Conservation (phyloP, 2,329 filamentous ascomycete species). For the Macroventuria anomochaeta region DNA sequence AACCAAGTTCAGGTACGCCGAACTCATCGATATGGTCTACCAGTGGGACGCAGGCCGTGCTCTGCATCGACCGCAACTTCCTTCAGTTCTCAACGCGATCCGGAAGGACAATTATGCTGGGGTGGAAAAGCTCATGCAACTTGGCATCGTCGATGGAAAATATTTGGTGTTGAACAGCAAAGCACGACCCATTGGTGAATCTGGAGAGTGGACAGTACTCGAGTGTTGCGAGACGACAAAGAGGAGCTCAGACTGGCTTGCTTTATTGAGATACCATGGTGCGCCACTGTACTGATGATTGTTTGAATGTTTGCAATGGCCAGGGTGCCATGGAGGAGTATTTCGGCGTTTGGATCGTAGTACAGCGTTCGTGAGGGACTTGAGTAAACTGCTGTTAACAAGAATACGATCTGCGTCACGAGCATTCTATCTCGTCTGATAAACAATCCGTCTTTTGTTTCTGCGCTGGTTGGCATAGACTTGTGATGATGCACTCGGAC, state of each 20-base stretch:
- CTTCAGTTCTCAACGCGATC: constrained; percentile 26
- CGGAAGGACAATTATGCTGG: constrained; percentile 26
- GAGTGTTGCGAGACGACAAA: constrained; percentile 29
- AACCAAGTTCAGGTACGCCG: constrained; percentile 15
- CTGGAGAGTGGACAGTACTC: constrained; percentile 24
- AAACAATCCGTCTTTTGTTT: too few relatives aligned
- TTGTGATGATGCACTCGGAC: too few relatives aligned
- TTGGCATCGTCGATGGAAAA: constrained; percentile 21
- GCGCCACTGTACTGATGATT: constrained; percentile 19
- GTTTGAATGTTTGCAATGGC: neutral
- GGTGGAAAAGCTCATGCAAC: constrained; percentile 23
- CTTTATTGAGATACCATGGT: constrained; percentile 26
- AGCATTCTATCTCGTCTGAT: too few relatives aligned
- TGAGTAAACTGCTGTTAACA: too few relatives aligned
- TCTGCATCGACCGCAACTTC: constrained; percentile 22
- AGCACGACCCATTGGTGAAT: constrained; percentile 24
- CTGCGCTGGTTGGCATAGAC: too few relatives aligned
- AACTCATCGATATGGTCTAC: constrained; percentile 24
- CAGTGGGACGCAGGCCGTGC: constrained; percentile 25
- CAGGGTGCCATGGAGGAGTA: neutral
- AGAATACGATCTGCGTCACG: too few relatives aligned
- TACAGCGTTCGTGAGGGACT: neutral
- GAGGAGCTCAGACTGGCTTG: constrained; percentile 27
- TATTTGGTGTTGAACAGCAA: constrained; percentile 27
- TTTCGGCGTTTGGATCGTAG: neutral